phyloP scores from a whole-genome alignment of 495 filamentous ascomycete species.

The Haplographium delicatum region DNA sequence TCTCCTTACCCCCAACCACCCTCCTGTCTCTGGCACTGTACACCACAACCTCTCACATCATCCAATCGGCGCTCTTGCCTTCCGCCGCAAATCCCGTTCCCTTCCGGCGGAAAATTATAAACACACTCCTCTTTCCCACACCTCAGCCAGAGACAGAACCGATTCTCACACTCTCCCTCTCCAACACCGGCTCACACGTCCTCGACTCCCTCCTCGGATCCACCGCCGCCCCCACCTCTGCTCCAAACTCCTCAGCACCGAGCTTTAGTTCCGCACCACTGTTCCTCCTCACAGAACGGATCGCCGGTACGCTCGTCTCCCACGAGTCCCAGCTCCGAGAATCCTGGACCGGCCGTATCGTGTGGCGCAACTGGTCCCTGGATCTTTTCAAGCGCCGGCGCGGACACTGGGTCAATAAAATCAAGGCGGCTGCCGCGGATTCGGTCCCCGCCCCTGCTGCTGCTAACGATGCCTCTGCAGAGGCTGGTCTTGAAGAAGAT shows the following conservation, averaged over 20 bases:
- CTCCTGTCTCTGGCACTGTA: constrained; percentile 20
- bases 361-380: constrained; percentile 91
- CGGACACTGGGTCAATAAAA: constrained; percentile 24
- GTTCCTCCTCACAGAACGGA: constrained; percentile 48
- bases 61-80: constrained; percentile 21
- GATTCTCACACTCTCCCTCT: constrained; percentile 59
- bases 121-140: constrained; percentile 14
- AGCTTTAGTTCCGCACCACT: constrained; percentile 45
- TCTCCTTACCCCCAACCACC: constrained; percentile 7
- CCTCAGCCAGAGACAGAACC: constrained; percentile 35
- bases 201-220: constrained; percentile 71
- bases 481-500: background rate
- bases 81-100: background rate
- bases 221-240: constrained; percentile 49
- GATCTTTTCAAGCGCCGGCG: constrained; percentile 61
- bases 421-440: constrained; percentile 10
- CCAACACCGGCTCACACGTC: constrained; percentile 70
- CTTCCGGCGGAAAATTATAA: constrained; percentile 26
- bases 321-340: constrained; percentile 64
- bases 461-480: background rate
- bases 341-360: constrained; percentile 68
- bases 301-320: constrained; percentile 38
- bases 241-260: too few relatives aligned
- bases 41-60: constrained; percentile 25
- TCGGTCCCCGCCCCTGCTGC: background rate